phyloP scores from a whole-genome alignment of 306 rosid species.

The Mucuna pruriens region DNA sequence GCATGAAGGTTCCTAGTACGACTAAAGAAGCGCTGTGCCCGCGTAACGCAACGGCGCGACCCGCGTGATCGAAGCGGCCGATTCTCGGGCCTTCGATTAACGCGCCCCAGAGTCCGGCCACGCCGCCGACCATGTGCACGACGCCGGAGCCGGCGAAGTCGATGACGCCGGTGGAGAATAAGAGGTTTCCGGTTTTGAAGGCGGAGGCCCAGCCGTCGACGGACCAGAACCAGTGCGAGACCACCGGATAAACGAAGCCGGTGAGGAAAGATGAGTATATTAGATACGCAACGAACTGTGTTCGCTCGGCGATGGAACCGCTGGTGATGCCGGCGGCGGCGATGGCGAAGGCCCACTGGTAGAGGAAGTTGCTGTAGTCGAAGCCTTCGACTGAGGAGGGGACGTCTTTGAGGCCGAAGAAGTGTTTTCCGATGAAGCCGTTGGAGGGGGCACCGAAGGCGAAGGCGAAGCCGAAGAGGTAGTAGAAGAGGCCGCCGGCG shows the following conservation, averaged over 20 bases:
- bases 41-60: slow-evolving; percentile 53
- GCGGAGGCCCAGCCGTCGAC: slow-evolving; percentile 85
- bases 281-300: slow-evolving; percentile 85
- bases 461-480: slow-evolving; percentile 92
- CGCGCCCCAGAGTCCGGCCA: slow-evolving; percentile 93
- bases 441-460: slow-evolving; percentile 82
- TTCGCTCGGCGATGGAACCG: slow-evolving; percentile 90
- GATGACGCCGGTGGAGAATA: slow-evolving; percentile 73
- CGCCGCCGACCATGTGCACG: slow-evolving; percentile 88
- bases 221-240: slow-evolving; percentile 96
- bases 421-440: slow-evolving; percentile 84
- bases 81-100: slow-evolving; percentile 84
- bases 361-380: slow-evolving; percentile 75
- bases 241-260: slow-evolving; percentile 89
- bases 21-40: slow-evolving; percentile 83
- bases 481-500: slow-evolving; percentile 83
- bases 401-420: slow-evolving; percentile 67
- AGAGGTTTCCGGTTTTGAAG: neutral
- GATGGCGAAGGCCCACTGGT: slow-evolving; percentile 97
- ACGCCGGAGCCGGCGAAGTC: slow-evolving; percentile 97
- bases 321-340: slow-evolving; percentile 95
- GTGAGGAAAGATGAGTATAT: slow-evolving; percentile 86
- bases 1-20: slow-evolving; percentile 80
- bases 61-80: slow-evolving; percentile 74
- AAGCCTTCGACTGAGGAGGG: slow-evolving; percentile 11